These are phyloP conservation scores for Boletus bicolor DNA, from an alignment of 768 basidiomycete species.

Conservation along the genomic window DNA sequence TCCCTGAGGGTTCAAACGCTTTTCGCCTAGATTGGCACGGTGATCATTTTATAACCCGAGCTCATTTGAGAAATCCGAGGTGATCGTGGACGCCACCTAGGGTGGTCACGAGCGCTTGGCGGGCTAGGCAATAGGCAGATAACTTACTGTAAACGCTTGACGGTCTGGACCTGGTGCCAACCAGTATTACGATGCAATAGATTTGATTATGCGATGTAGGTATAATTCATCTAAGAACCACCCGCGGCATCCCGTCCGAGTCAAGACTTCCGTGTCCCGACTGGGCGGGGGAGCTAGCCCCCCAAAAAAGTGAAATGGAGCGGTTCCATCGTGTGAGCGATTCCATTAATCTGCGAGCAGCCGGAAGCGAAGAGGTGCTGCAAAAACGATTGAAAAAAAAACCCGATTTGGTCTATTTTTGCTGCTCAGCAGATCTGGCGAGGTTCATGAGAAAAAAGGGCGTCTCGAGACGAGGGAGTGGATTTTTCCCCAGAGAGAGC, in stretches of 20 bases:
- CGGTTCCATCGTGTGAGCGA: constrained; percentile 23
- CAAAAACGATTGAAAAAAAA: constrained; percentile 9
- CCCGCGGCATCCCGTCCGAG: constrained; percentile 12
- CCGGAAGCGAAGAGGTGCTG: constrained; percentile 22
- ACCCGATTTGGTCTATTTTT: constrained; percentile 26
- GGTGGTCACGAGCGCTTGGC: background rate
- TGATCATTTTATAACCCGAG: constrained; percentile 19
- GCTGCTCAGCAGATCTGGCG: constrained; percentile 27
- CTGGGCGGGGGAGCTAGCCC: constrained; percentile 3
- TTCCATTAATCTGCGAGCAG: constrained; percentile 15
- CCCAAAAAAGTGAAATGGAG: constrained; percentile 5
- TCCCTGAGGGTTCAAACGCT: background rate
- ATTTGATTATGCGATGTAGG: constrained; percentile 28
- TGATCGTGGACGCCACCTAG: constrained; percentile 22
- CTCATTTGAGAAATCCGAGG: constrained; percentile 20
- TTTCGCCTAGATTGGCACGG: constrained; percentile 13
- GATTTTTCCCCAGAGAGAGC: constrained; percentile 4
- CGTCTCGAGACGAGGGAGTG: background rate
- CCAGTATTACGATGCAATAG: constrained; percentile 18
- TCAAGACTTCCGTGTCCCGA: constrained; percentile 2
- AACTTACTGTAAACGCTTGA: background rate
- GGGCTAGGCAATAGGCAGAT: background rate
- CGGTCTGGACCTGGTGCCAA: background rate
- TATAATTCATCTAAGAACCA: constrained; percentile 17
- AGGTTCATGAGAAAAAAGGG: constrained; percentile 8